phyloP scores from a whole-genome alignment of 306 rosid species.

The Vicia villosa region DNA sequence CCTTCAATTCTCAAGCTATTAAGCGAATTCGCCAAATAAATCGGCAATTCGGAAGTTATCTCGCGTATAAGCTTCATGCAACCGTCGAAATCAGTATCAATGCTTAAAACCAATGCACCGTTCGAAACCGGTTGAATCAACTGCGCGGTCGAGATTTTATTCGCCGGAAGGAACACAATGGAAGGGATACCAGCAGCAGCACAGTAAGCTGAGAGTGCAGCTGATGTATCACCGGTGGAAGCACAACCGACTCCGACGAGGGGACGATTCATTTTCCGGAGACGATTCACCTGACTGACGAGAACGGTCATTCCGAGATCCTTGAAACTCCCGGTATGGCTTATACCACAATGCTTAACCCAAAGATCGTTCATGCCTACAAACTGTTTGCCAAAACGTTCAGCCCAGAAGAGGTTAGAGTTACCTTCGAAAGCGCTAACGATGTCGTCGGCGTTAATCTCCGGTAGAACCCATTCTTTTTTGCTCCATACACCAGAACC shows the following conservation, averaged over 20 bases:
- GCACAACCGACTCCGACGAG: constrained; percentile 83
- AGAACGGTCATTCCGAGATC: constrained; percentile 86
- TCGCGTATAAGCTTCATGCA: constrained; percentile 86
- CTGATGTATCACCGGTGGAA: constrained; percentile 82
- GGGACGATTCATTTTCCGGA: constrained; percentile 59
- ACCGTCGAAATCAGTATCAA: constrained; percentile 78
- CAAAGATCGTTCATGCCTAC: constrained; percentile 79
- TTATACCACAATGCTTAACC: constrained; percentile 84
- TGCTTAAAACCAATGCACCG: constrained; percentile 74
- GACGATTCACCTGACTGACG: constrained; percentile 78
- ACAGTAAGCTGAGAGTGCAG: constrained; percentile 79
- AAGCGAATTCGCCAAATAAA: constrained; percentile 76
- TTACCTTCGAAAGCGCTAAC: constrained; percentile 81
- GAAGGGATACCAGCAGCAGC: constrained; percentile 83
- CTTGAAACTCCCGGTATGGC: constrained; percentile 82
- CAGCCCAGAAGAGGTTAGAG: constrained; percentile 88
- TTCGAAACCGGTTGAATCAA: constrained; percentile 82
- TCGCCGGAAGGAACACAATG: constrained; percentile 80
- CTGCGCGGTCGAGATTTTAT: constrained; percentile 79
- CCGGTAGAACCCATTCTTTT: constrained; percentile 89
- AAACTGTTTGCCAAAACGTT: constrained; percentile 77
- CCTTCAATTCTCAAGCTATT: constrained; percentile 81
- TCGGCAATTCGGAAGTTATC: constrained; percentile 71
- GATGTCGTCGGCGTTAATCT: constrained; percentile 71
- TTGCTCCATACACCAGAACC: constrained; percentile 95